These are phyloP conservation scores for Lipomyces oligophaga DNA, from an alignment of 805 yeast species.

Conservation along the genomic window DNA sequence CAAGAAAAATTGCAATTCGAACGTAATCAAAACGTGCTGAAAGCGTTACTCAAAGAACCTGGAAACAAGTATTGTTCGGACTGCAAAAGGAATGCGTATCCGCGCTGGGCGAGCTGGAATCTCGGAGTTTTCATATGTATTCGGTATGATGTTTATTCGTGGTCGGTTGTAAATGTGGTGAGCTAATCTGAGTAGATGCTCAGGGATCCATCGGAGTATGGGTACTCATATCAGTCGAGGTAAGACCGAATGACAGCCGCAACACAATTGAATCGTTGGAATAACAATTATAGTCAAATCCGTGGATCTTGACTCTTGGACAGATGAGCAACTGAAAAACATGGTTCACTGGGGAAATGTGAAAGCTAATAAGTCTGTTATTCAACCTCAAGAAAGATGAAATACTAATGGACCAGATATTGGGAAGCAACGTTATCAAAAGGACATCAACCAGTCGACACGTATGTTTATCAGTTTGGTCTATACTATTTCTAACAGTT, in stretches of 20 bases:
- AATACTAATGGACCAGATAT: slow-evolving; percentile 35
- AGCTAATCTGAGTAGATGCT: slow-evolving; percentile 54
- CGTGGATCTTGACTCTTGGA: slow-evolving; percentile 94
- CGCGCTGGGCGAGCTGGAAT: slow-evolving; percentile 98
- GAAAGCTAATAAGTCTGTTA: slow-evolving; percentile 54
- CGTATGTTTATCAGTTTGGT: slow-evolving; percentile 26
- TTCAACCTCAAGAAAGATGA: not conserved
- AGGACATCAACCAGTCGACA: slow-evolving; percentile 69
- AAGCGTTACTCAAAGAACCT: slow-evolving; percentile 69
- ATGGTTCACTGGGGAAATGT: slow-evolving; percentile 86
- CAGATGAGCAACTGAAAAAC: slow-evolving; percentile 79
- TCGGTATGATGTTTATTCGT: slow-evolving; percentile 30
- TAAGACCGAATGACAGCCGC: slow-evolving; percentile 5
- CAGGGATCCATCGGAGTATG: slow-evolving; percentile 92
- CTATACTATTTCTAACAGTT: not conserved
- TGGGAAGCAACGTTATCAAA: slow-evolving; percentile 82
- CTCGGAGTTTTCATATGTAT: slow-evolving; percentile 90
- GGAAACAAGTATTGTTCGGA: slow-evolving; percentile 83
- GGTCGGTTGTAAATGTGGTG: not conserved
- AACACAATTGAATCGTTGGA: not conserved
- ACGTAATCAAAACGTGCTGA: slow-evolving; percentile 65
- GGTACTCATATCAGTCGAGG: slow-evolving; percentile 87
- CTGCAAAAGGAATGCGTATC: slow-evolving; percentile 84
- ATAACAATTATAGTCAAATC: slow-evolving; percentile 57
- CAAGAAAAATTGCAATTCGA: slow-evolving; percentile 39